Base-by-base conservation (phyloP, 75 land plant genomes). In the Pinus albicaulis region DNA sequence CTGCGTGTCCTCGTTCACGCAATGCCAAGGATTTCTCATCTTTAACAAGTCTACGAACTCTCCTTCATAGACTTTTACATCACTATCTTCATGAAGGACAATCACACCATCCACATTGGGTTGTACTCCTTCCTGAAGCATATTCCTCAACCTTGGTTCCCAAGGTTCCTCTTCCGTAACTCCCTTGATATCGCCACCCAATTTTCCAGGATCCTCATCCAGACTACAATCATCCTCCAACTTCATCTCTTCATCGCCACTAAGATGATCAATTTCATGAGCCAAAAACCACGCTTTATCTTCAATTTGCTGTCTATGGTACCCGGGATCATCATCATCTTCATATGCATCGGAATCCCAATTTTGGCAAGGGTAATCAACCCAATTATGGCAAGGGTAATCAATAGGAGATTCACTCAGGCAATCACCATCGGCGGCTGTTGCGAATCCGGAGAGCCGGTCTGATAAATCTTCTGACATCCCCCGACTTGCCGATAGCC, bases 281-380 rank as follows among this genome's bases (percentile, higher is more conserved):
- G 86, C 82, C 55, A 84, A 77, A 84, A 86, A 86, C 86, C 82
- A 84, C 69, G 66, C 80, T 73, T 84, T 80, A 56, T 86, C 86
- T 56, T 84, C 87, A 52, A 86, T 83, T 20, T 80, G 74, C 55
- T 79, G 86, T 74, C 88, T 79, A 56, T 48, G 76, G 68, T 84
- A 86, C 31, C 88, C 86, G 15, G 82, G 83, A 78, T 86, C 88
- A 63, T 86, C 86, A 61, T 86, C 88, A 80, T 84, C 87, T 55
- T 86, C 88, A 77, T 84, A 86, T 69, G 88, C 74, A 73, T 83
- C 86, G 7, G 87, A 86, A 69, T 84, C 88, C 87, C 88, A 86
- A 63, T 83, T 74, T 22, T 86, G 86, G 24, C 84, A 78, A n/a
- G 82, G 76, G 65, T 73, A 83, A 36, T 66, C 70, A 66, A 66